Conservation (phyloP, 768 basidiomycete species). For the Leccinellum rugosiceps region DNA sequence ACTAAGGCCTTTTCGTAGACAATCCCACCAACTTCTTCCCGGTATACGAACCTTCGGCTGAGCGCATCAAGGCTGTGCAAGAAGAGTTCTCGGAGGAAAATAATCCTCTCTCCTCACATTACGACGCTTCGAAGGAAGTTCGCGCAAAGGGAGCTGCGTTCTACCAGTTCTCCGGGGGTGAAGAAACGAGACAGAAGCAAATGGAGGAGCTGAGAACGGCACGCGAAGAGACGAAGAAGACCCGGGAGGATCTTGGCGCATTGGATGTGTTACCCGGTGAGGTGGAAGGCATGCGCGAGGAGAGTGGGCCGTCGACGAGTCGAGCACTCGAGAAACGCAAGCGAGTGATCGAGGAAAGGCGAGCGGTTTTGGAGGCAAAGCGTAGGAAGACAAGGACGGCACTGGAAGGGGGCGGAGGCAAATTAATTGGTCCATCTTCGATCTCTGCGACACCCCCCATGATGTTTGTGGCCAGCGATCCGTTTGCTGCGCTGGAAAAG, state of each 20-base stretch:
- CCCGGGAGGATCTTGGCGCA: conserved; percentile 58
- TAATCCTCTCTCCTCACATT: conserved; percentile 73
- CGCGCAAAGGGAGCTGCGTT: conserved; percentile 88
- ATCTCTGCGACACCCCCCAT: background rate
- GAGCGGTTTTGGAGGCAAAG: conserved; percentile 60
- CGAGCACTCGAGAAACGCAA: conserved; percentile 65
- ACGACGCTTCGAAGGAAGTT: conserved; percentile 77
- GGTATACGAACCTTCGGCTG: conserved; percentile 79
- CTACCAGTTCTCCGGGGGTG: conserved; percentile 88
- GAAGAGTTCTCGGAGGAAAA: conserved; percentile 64
- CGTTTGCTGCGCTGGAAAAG: conserved; percentile 50
- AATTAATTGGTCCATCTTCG: background rate
- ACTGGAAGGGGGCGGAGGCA: conserved; percentile 5
- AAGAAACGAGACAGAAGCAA: conserved; percentile 70
- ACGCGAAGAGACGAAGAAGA: conserved; percentile 68
- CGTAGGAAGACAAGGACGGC: conserved; percentile 48
- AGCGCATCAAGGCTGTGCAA: conserved; percentile 71
- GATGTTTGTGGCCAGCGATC: conserved; percentile 34
- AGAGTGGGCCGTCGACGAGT: conserved; percentile 37
- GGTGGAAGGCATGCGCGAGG: conserved; percentile 68
- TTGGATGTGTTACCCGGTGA: conserved; percentile 65
- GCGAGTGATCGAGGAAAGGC: conserved; percentile 67
- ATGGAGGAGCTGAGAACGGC: conserved; percentile 77
- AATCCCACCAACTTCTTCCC: conserved; percentile 87
- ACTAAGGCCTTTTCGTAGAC: conserved; percentile 39